A percentile compares a stretch with the other conserved stretches of the same genome.
Evolutionary conservation across 495 filamentous ascomycete genomes (phyloP).

Genomic region (Penicillium taxi): DNA sequence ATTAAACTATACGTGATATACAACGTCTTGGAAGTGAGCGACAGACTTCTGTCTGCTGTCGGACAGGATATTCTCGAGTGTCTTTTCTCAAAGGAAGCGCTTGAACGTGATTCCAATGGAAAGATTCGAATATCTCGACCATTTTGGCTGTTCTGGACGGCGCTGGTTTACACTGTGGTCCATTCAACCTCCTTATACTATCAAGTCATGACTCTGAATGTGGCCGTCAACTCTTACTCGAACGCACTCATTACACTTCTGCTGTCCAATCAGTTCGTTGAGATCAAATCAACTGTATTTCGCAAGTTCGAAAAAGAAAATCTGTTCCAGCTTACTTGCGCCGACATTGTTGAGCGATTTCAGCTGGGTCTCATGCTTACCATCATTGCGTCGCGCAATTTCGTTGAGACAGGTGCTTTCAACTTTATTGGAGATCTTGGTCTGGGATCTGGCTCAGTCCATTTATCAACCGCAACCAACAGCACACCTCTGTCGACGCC

Average conservation of each 20-base stretch:
- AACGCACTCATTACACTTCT: slow-evolving; percentile 89
- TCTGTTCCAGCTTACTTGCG: slow-evolving; percentile 90
- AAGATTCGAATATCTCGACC: slow-evolving; percentile 89
- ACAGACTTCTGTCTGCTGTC: slow-evolving; percentile 79
- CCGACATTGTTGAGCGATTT: slow-evolving; percentile 94
- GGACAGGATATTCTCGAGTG: slow-evolving; percentile 96
- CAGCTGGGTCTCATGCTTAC: slow-evolving; percentile 95
- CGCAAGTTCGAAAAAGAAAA: slow-evolving; percentile 98
- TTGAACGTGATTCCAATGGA: slow-evolving; percentile 79
- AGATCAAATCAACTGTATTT: slow-evolving; percentile 96
- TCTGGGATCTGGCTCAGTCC: slow-evolving; percentile 23
- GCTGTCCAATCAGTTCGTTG: slow-evolving; percentile 92
- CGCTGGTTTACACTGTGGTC: slow-evolving; percentile 72
- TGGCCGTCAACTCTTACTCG: slow-evolving; percentile 93
- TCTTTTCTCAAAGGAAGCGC: slow-evolving; percentile 82
- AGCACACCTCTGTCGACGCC: slow-evolving; percentile 42
- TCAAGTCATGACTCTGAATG: background rate
- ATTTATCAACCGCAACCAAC: slow-evolving; percentile 34
- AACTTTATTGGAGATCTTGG: slow-evolving; percentile 29
- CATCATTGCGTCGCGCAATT: slow-evolving; percentile 91
- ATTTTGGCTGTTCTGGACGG: slow-evolving; percentile 81
- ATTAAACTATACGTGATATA: slow-evolving; percentile 99
- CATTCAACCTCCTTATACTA: background rate
- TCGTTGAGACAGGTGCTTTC: slow-evolving; percentile 76
- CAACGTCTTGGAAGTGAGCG: slow-evolving; percentile 85